Base-by-base conservation (phyloP, 106 monocot species). In the Gastrodia elata region DNA sequence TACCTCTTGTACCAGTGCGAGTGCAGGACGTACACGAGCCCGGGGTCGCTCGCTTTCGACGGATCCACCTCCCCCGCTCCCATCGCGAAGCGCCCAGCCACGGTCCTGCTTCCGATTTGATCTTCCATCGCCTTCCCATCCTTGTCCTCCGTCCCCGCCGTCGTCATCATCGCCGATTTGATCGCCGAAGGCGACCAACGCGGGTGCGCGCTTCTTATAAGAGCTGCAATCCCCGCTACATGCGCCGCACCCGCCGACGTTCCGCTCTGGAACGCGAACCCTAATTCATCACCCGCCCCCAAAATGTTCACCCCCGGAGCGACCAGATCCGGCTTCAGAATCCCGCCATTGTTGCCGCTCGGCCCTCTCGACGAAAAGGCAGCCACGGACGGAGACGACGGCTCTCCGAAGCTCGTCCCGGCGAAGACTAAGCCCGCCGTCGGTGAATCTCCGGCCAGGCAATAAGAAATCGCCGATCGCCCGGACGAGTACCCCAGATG, bases 121-220 rank as follows among this genome's bases (percentile, higher is more conserved):
- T 79, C 69, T 14, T 55, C 38, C 34, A 82, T 74, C 0, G 75
- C 72, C 0, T 78, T 74, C 8, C 74, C 70, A 22, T 61, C 40
- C 5, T 57, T 70, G 48, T 83, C 82, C 6, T 71, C 56, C 1
- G 33, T 44, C 35, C 68, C 58, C 22, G 88, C 74, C 2, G 88
- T 73, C 16, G 88, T 88, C 80, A 88, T 85, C 64, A 88, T 85
- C 4, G 88, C 88, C 1, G 84, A 88, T 24, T 79, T 79, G 1
- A 88, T 80, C 69, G 74, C 77, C 9, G 84, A 74, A 1, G 88
- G 82, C 2, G 82, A 75, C 85, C 85, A 85, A 11, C 35, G 20
- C 5, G 35, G 75, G 43, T 84, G 68, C 13, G n/a, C 16, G 24
- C 37, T 24, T 39, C 44, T 71, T 34, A 88, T 37, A 56, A 85